Percentiles rank a stretch among this genome's conserved stretches.
These are phyloP conservation scores for Colletotrichum orbiculare DNA, from an alignment of 2,329 filamentous ascomycete genomes.

Conservation along the genomic window DNA sequence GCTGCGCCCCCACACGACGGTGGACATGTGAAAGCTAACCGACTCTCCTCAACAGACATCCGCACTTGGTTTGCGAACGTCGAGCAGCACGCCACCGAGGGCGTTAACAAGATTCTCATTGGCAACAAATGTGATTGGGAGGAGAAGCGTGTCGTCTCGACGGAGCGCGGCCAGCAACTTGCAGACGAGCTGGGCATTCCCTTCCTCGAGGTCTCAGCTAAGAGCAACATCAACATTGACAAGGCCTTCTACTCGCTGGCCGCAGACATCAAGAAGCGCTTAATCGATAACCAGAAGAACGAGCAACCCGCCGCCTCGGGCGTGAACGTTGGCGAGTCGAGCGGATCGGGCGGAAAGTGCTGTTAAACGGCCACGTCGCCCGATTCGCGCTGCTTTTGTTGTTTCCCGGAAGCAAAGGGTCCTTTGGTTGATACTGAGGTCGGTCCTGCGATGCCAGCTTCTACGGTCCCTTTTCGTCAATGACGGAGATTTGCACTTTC, in stretches of 20 bases:
- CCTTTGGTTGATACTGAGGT: conserved; percentile 12
- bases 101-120: conserved; percentile 99
- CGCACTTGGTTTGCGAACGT: conserved; percentile 99
- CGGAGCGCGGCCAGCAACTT: conserved; percentile 90
- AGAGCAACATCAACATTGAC: conserved; percentile 99
- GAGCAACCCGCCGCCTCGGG: conserved; percentile 69
- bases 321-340: conserved; percentile 76
- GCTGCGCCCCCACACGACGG: not conserved
- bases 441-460: conserved; percentile 23
- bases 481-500: not conserved
- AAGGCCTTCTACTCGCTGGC: conserved; percentile 97
- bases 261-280: conserved; percentile 96
- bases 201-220: conserved; percentile 98
- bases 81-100: conserved; percentile 97
- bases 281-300: conserved; percentile 90
- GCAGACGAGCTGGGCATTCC: conserved; percentile 97
- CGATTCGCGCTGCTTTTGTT: conserved; percentile 8
- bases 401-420: conserved; percentile 14
- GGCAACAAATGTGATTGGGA: conserved; percentile 99
- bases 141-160: conserved; percentile 95
- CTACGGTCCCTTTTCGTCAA: not conserved
- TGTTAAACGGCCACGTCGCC: conserved; percentile 65
- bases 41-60: conserved; percentile 75
- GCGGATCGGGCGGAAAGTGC: conserved; percentile 75
- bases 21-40: conserved; percentile 38